Evolutionary conservation across 2,329 filamentous ascomycete genomes (phyloP).

Genomic region (Arachnomyces sp.): DNA sequence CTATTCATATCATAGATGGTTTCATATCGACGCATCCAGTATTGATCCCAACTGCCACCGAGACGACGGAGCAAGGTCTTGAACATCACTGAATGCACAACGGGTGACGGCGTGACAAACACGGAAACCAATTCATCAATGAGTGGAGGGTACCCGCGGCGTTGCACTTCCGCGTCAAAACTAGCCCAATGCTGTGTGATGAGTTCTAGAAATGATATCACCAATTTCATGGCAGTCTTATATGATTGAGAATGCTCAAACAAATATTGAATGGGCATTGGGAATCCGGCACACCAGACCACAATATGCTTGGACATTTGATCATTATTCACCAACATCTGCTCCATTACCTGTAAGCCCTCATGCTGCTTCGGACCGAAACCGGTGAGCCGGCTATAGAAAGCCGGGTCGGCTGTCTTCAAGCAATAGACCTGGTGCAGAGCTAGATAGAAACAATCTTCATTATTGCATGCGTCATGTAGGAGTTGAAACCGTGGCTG

Average conservation of each 20-base stretch:
- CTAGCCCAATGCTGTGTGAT: constrained; percentile 37
- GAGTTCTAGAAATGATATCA: constrained; percentile 40
- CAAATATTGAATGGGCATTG: constrained; percentile 25
- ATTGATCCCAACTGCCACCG: constrained; percentile 7
- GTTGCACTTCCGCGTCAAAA: constrained; percentile 26
- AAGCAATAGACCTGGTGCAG: constrained; percentile 60
- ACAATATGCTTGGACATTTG: constrained; percentile 33
- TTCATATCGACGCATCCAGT: constrained; percentile 13
- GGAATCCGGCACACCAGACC: constrained; percentile 44
- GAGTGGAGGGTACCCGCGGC: constrained; percentile 47
- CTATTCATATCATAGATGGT: constrained; percentile 16
- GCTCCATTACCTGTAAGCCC: constrained; percentile 31
- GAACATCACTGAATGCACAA: constrained; percentile 50
- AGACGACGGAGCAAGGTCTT: constrained; percentile 24
- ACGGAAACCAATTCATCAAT: constrained; percentile 47
- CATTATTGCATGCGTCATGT: constrained; percentile 44
- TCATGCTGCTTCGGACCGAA: constrained; percentile 21
- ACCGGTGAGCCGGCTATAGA: constrained; percentile 29
- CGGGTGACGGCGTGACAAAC: constrained; percentile 44
- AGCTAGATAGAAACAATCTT: constrained; percentile 58
- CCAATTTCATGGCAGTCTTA: constrained; percentile 23
- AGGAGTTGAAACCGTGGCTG: constrained; percentile 48
- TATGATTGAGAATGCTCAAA: constrained; percentile 28
- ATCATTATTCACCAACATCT: constrained; percentile 42
- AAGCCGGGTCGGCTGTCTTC: constrained; percentile 31